phyloP scores from a whole-genome alignment of 2,329 filamentous ascomycete species.

The Seiridium unicorne region DNA sequence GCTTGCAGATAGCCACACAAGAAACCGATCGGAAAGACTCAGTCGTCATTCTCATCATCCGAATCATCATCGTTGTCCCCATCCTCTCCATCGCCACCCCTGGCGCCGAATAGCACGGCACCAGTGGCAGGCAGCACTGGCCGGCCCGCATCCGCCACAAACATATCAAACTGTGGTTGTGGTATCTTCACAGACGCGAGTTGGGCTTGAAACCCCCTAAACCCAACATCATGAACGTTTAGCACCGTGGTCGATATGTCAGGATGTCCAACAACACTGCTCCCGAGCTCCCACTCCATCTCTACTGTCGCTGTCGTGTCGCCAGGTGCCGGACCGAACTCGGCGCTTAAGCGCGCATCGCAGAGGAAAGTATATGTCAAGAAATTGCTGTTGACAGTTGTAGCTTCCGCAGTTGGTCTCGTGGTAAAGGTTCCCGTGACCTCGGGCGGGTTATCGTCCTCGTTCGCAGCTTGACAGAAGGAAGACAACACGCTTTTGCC shows the following conservation, averaged over 20 bases:
- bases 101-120: slow-evolving; percentile 13
- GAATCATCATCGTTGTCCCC: slow-evolving; percentile 12
- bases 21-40: too few species aligned
- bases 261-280: slow-evolving; percentile 18
- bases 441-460: slow-evolving; percentile 42
- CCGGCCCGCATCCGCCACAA: slow-evolving; percentile 37
- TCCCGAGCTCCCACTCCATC: slow-evolving; percentile 35
- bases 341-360: slow-evolving; percentile 29
- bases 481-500: slow-evolving; percentile 35
- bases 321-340: slow-evolving; percentile 24
- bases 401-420: slow-evolving; percentile 38
- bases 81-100: slow-evolving; percentile 15
- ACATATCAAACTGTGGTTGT: slow-evolving; percentile 32
- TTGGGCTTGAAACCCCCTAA: slow-evolving; percentile 25
- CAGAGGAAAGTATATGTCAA: slow-evolving; percentile 47
- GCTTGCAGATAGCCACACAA: too few species aligned
- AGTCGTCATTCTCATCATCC: slow-evolving; percentile 14
- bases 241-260: slow-evolving; percentile 20
- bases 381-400: slow-evolving; percentile 38
- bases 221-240: slow-evolving; percentile 29
- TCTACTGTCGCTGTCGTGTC: slow-evolving; percentile 21
- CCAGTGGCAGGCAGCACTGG: slow-evolving; percentile 22
- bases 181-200: slow-evolving; percentile 30
- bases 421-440: slow-evolving; percentile 38
- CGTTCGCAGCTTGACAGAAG: slow-evolving; percentile 41